Conservation (phyloP, 1,139 yeast species). For the Taiozyma onychis region DNA sequence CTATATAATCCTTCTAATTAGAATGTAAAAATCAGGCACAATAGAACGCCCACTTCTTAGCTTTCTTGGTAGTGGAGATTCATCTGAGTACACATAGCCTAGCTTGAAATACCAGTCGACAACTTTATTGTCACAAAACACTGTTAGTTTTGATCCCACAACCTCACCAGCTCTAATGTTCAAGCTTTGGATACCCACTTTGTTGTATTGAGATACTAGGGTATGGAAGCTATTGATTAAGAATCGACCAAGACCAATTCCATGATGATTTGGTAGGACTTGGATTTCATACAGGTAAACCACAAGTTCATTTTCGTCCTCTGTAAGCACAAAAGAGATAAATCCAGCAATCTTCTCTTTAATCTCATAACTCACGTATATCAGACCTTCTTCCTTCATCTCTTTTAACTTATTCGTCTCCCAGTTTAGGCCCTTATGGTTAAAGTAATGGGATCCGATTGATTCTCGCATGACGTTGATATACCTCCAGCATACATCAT, state of each 20-base stretch:
- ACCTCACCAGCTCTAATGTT: constrained; percentile 1
- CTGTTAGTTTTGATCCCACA: constrained; percentile 38
- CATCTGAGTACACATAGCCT: constrained; percentile 35
- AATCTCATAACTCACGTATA: constrained; percentile 31
- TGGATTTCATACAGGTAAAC: constrained; percentile 53
- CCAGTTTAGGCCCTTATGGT: constrained; percentile 42
- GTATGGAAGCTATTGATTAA: constrained; percentile 6
- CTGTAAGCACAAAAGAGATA: constrained; percentile 37
- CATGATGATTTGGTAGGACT: constrained; percentile 25
- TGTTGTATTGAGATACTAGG: constrained; percentile 1
- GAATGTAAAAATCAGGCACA: constrained; percentile 39
- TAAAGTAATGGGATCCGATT: constrained; percentile 15
- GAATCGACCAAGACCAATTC: constrained; percentile 4
- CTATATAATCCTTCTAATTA: constrained; percentile 8
- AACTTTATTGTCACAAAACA: constrained; percentile 45
- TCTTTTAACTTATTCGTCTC: constrained; percentile 36
- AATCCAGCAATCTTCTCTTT: constrained; percentile 30
- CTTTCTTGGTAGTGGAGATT: constrained; percentile 40
- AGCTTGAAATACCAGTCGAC: constrained; percentile 36
- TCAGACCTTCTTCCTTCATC: constrained; percentile 40
- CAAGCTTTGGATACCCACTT: neutral
- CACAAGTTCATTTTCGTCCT: constrained; percentile 28
- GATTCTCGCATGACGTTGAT: constrained; percentile 3
- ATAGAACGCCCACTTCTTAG: constrained; percentile 35
- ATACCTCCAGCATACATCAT: neutral